Evolutionary conservation across 108 stramenopile species (phyloP).

Genomic region (Chaetoceros muelleri): DNA sequence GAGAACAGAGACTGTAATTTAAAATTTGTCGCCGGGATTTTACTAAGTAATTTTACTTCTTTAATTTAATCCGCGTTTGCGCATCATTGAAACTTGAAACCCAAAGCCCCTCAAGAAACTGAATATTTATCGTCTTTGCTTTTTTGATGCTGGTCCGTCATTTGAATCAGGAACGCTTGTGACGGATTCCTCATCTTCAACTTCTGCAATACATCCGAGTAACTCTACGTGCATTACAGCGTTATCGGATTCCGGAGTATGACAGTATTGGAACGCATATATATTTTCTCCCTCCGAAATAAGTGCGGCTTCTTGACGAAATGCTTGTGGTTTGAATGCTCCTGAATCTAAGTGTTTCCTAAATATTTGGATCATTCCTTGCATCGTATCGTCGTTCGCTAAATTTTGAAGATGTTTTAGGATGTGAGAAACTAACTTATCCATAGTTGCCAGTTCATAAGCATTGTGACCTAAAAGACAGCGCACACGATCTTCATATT

Average conservation of each 20-base stretch:
- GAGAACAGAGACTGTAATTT: too few relatives aligned
- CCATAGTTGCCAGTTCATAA: slow-evolving; percentile 83
- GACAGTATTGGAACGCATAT: slow-evolving; percentile 80
- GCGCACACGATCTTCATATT: slow-evolving; percentile 73
- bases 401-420: slow-evolving; percentile 77
- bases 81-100: too few relatives aligned
- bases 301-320: slow-evolving; percentile 74
- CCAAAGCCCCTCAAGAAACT: too few relatives aligned
- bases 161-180: not conserved
- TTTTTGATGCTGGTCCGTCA: not conserved
- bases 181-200: slow-evolving; percentile 14
- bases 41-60: too few relatives aligned
- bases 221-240: slow-evolving; percentile 59
- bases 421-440: slow-evolving; percentile 78
- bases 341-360: slow-evolving; percentile 56
- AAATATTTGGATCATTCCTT: slow-evolving; percentile 69
- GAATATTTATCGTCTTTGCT: not conserved
- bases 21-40: too few relatives aligned
- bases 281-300: slow-evolving; percentile 79
- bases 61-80: too few relatives aligned
- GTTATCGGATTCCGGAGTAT: slow-evolving; percentile 46
- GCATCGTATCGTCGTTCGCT: slow-evolving; percentile 75
- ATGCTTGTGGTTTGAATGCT: slow-evolving; percentile 75
- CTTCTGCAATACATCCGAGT: slow-evolving; percentile 73
- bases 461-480: slow-evolving; percentile 73